A percentile compares a stretch with the other conserved stretches of the same genome.
Evolutionary conservation across 1,284 basidiomycete species (phyloP).

Genomic region (Cutaneotrichosporon daszewskae): DNA sequence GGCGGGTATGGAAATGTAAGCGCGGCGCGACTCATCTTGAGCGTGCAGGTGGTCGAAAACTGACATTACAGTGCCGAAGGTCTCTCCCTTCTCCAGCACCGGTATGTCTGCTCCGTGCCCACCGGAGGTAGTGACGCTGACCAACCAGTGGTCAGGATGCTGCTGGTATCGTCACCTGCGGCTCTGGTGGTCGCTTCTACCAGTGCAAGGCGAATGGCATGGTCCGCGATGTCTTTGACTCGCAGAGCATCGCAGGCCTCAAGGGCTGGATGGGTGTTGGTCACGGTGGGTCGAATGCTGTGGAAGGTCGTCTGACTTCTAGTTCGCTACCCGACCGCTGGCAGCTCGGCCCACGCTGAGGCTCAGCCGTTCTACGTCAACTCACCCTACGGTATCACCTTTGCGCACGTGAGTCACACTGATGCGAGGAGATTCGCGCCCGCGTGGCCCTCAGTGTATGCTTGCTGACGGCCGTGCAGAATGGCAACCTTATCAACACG

Average conservation of each 20-base stretch:
- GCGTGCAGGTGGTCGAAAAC: conserved; percentile 1
- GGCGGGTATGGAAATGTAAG: conserved; percentile 71
- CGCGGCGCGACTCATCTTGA: conserved; percentile 1
- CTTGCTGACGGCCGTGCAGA: conserved; percentile 53
- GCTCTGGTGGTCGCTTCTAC: conserved; percentile 87
- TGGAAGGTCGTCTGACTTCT: neutral
- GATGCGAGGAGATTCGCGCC: too few species aligned
- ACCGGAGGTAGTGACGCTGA: neutral
- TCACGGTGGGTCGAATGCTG: conserved; percentile 63
- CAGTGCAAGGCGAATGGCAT: conserved; percentile 99
- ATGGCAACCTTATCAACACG: conserved; percentile 98
- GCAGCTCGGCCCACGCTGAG: conserved; percentile 94
- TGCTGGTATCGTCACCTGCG: conserved; percentile 95
- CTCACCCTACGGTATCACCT: conserved; percentile 88
- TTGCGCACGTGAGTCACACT: conserved; percentile 91
- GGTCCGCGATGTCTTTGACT: conserved; percentile 97
- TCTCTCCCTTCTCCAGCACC: conserved; percentile 82
- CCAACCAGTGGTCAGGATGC: conserved; percentile 80
- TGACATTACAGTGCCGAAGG: conserved; percentile 58
- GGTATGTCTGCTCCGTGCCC: conserved; percentile 41
- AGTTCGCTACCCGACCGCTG: conserved; percentile 98
- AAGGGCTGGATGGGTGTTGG: conserved; percentile 96
- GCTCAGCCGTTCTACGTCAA: conserved; percentile 99
- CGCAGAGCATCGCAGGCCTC: conserved; percentile 66
- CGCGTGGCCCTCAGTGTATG: too few species aligned